Percentiles rank a stretch among this genome's conserved stretches.
phyloP scores from a whole-genome alignment of 345 rosid species.

The Chamaenerion angustifolium region DNA sequence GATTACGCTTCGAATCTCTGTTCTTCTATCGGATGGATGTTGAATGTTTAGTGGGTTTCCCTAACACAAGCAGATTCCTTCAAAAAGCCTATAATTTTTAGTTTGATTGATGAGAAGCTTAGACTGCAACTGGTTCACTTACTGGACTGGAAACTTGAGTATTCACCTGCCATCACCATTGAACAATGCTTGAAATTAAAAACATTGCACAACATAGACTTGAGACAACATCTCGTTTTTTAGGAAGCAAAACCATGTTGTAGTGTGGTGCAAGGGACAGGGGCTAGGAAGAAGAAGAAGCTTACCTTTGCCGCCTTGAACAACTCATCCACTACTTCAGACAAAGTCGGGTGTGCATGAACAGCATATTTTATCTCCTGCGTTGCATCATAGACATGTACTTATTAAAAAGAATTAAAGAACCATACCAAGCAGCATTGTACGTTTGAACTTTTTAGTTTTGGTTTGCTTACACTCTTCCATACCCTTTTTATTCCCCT shows the following conservation, averaged over 20 bases:
- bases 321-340: conserved; percentile 95
- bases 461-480: too few relatives aligned
- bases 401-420: background rate
- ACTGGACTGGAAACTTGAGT: conserved; percentile 28
- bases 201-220: too few relatives aligned
- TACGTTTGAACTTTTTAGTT: background rate
- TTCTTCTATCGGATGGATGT: conserved; percentile 6
- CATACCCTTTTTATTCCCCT: too few relatives aligned
- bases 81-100: conserved; percentile 21
- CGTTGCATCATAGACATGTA: conserved; percentile 6
- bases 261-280: too few relatives aligned
- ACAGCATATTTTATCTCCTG: conserved; percentile 92
- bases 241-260: too few relatives aligned
- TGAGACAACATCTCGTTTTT: too few relatives aligned
- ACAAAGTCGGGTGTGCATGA: conserved; percentile 96
- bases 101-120: conserved; percentile 10
- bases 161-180: conserved; percentile 28
- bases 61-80: conserved; percentile 27
- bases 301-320: conserved; percentile 93
- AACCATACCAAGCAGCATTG: background rate
- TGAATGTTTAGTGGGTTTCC: conserved; percentile 5
- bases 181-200: conserved; percentile 1
- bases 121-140: conserved; percentile 57
- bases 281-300: conserved; percentile 1
- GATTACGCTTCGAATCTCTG: background rate